Percentiles rank a stretch among this genome's conserved stretches.
Evolutionary conservation across 208 protist species (phyloP).

Genomic region (Acanthamoeba healyi): DNA sequence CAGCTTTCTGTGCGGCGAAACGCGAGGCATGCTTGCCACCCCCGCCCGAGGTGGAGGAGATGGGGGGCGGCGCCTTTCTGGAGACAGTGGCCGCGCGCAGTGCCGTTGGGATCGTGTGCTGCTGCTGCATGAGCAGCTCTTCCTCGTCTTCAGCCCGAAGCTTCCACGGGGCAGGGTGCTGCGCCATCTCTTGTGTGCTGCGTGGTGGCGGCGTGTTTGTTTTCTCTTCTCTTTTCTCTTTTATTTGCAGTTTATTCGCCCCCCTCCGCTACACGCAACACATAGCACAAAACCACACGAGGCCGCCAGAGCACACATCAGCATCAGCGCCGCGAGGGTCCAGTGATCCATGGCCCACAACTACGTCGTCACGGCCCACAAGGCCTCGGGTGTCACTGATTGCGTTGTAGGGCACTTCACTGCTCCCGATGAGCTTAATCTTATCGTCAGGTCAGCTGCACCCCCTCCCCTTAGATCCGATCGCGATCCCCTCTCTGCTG

Average conservation of each 20-base stretch:
- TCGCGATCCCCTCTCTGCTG: not conserved
- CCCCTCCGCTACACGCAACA: too few species aligned
- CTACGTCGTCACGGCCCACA: constrained; percentile 90
- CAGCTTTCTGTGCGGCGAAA: not conserved
- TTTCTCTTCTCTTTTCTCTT: not conserved
- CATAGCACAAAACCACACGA: too few species aligned
- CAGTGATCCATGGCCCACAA: constrained; percentile 81
- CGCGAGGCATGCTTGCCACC: too few species aligned
- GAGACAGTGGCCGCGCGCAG: not conserved
- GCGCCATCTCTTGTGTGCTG: not conserved
- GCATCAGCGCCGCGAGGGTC: not conserved
- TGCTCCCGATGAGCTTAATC: constrained; percentile 84
- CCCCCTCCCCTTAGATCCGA: not conserved
- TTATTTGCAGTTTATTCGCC: not conserved
- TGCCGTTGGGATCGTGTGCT: not conserved
- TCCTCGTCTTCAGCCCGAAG: not conserved
- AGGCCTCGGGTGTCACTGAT: constrained; percentile 86
- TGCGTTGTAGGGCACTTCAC: constrained; percentile 87
- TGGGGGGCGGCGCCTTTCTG: not conserved
- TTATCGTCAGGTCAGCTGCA: constrained; percentile 90
- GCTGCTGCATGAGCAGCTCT: not conserved
- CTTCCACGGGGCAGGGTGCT: constrained; percentile 31
- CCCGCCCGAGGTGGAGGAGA: too few species aligned
- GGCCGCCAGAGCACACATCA: too few species aligned
- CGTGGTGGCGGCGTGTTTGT: not conserved